These are phyloP conservation scores for Endotrypanum monterogeii DNA, from an alignment of 208 protist species.

Conservation along the genomic window DNA sequence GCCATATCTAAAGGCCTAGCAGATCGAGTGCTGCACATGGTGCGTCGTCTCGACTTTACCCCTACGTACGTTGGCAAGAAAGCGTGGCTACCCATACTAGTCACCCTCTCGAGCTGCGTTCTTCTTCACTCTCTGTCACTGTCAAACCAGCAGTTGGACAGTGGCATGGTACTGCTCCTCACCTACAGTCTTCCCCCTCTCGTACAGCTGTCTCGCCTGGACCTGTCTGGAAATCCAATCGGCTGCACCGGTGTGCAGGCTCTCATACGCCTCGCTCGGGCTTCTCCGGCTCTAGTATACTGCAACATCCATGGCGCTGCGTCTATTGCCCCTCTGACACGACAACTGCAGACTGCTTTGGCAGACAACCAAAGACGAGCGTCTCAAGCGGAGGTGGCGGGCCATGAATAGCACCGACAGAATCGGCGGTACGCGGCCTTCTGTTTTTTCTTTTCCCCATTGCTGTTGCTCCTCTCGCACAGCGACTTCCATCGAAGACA, in stretches of 20 bases:
- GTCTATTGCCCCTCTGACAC: conserved; percentile 32
- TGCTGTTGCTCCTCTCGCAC: neutral
- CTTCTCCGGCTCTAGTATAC: conserved; percentile 30
- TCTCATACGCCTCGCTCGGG: conserved; percentile 40
- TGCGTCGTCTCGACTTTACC: conserved; percentile 32
- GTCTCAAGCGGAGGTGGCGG: neutral
- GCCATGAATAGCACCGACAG: neutral
- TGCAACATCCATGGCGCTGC: conserved; percentile 41
- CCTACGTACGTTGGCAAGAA: conserved; percentile 42
- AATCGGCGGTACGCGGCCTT: neutral
- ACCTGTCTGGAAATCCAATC: conserved; percentile 70
- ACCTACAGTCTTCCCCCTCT: conserved; percentile 34
- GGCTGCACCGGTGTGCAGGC: conserved; percentile 50
- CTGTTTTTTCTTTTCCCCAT: neutral
- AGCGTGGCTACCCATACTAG: conserved; percentile 42
- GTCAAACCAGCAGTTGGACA: conserved; percentile 42
- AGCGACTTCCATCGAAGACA: neutral
- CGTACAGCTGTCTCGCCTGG: conserved; percentile 30
- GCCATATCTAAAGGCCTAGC: conserved; percentile 1
- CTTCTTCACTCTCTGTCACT: conserved; percentile 47
- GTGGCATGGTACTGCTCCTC: conserved; percentile 42
- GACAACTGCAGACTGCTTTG: conserved; percentile 40
- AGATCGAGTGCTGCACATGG: neutral
- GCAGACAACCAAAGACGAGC: conserved; percentile 23
- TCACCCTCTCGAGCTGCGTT: conserved; percentile 44